These are phyloP conservation scores for Leccinum broughii DNA, from an alignment of 768 basidiomycete genomes.

Conservation along the genomic window DNA sequence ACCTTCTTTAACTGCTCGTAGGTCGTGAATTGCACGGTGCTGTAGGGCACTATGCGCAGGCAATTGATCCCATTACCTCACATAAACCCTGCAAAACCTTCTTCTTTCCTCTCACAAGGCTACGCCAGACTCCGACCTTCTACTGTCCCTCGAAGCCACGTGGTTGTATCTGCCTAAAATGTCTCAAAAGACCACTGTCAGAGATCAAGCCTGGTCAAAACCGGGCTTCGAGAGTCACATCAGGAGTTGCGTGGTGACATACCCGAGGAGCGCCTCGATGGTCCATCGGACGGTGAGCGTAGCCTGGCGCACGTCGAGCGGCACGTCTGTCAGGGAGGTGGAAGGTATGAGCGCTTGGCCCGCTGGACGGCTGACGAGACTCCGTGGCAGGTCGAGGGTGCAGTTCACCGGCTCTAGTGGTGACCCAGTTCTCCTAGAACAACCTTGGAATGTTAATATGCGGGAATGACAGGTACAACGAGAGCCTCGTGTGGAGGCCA, in stretches of 20 bases:
- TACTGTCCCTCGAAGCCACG: too few relatives aligned
- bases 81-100: too few relatives aligned
- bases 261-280: constrained; percentile 68
- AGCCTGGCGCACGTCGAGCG: constrained; percentile 55
- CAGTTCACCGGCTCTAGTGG: constrained; percentile 82
- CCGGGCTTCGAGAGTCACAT: constrained; percentile 78
- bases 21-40: too few relatives aligned
- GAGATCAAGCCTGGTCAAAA: constrained; percentile 39
- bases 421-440: constrained; percentile 78
- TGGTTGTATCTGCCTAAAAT: too few relatives aligned
- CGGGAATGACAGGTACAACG: constrained; percentile 57
- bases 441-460: constrained; percentile 64
- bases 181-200: too few relatives aligned
- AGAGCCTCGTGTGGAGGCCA: constrained; percentile 71
- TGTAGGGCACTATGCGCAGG: too few relatives aligned
- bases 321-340: constrained; percentile 76
- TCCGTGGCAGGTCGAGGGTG: constrained; percentile 69
- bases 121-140: too few relatives aligned
- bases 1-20: too few relatives aligned
- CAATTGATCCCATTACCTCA: too few relatives aligned
- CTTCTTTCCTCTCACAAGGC: too few relatives aligned
- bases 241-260: constrained; percentile 73
- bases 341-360: constrained; percentile 50
- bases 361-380: constrained; percentile 61
- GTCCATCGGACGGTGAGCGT: constrained; percentile 57